Evolutionary conservation across 306 rosid species (phyloP), one percentile per base, ranked within the genome.

Genomic region (Vicia sativa): DNA sequence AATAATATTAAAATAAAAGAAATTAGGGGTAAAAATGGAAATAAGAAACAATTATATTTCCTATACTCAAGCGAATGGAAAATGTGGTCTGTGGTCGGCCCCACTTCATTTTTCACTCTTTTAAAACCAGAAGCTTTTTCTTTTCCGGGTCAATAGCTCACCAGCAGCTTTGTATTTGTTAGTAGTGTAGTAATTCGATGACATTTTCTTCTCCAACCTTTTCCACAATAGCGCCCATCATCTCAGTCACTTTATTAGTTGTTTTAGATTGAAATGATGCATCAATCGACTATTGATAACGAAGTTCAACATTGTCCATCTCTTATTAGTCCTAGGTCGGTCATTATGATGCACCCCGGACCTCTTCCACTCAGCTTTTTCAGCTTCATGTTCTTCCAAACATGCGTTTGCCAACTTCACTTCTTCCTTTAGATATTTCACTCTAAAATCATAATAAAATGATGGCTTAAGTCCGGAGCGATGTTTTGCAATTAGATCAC

Each of bases 401-500:
- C 9, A 21, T 11, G 59, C 9, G 18, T 46, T 7, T 46, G 53
- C 9, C 53, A 46, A 46, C 53, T 46, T 46, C 10, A 46, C 53
- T 2, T 50, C n/a, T 10, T 23, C 59, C 34, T 21, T 52, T 53
- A 19, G 31, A 23, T 19, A 53, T 31, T 53, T 5, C 58, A 19
- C 34, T 52, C 29, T 52, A 18, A 50, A 28, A 4, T 50, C 57
- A 19, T 50, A 1, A 50, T 50, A 52, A 21, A n/a, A 52, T 21
- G 58, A 14, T 52, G 58, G 58, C 34, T 52, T 21, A 11, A 21
- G 10, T 52, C 58, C 29, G 3, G 7, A 21, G 31, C n/a, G 34
- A 53, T 53, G 14, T 53, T 53, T 53, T 23, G 59, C 59, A 11
- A 53, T 53, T 31, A 49, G 26, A 49, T 49, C 55, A 49, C 26